These are phyloP conservation scores for Podaxis sp. DNA, from an alignment of 768 basidiomycete genomes.

Conservation along the genomic window DNA sequence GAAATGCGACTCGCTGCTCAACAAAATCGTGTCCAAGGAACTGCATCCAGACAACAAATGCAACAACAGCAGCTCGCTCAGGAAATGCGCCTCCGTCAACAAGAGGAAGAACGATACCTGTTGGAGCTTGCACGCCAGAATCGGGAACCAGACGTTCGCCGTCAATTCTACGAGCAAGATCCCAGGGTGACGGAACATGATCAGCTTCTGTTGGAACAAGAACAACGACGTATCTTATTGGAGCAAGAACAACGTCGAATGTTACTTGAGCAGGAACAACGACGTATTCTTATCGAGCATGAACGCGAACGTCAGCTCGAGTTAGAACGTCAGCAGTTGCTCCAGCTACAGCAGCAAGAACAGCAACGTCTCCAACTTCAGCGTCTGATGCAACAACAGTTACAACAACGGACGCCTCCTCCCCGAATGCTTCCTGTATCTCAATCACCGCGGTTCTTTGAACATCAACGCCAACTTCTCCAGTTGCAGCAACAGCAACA, in stretches of 20 bases:
- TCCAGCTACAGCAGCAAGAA: conserved; percentile 41
- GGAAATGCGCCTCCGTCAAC: conserved; percentile 30
- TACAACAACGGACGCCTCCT: conserved; percentile 61
- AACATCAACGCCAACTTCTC: conserved; percentile 70
- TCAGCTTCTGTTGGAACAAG: conserved; percentile 11
- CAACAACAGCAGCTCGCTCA: conserved; percentile 25
- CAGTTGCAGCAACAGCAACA: conserved; percentile 65
- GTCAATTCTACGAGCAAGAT: conserved; percentile 10
- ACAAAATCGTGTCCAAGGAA: conserved; percentile 26
- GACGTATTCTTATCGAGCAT: not conserved
- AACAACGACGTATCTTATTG: not conserved
- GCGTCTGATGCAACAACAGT: conserved; percentile 50
- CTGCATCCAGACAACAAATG: conserved; percentile 14
- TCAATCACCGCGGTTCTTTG: conserved; percentile 79
- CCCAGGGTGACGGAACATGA: conserved; percentile 9
- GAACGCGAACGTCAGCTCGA: conserved; percentile 22
- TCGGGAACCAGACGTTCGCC: conserved; percentile 6
- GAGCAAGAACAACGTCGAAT: conserved; percentile 8
- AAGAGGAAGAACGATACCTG: conserved; percentile 22
- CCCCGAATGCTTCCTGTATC: conserved; percentile 73
- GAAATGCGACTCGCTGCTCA: conserved; percentile 74
- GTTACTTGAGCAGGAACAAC: not conserved
- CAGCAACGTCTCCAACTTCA: conserved; percentile 46
- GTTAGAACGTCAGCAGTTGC: conserved; percentile 21
- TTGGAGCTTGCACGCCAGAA: conserved; percentile 7